Conservation (phyloP, 1,284 basidiomycete genomes). For the Malassezia caprae region DNA sequence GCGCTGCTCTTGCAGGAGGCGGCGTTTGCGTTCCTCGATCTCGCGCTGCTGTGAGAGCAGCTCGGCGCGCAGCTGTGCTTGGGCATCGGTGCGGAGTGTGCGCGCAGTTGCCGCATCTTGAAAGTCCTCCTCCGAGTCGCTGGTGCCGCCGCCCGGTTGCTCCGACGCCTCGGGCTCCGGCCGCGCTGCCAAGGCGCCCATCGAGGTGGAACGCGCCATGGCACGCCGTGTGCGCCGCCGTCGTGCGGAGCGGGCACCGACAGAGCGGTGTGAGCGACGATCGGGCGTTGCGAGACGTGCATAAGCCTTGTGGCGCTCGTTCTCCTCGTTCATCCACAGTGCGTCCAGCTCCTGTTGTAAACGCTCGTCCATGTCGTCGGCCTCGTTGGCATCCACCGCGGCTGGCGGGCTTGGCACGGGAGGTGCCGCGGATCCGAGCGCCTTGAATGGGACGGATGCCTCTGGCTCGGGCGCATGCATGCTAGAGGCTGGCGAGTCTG, state of each 20-base stretch:
- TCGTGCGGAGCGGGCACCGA: background rate
- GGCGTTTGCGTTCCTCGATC: constrained; percentile 5
- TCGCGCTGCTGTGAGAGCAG: constrained; percentile 6
- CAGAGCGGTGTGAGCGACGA: background rate
- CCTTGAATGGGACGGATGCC: background rate
- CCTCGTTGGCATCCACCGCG: background rate
- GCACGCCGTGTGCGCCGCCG: background rate
- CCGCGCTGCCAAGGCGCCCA: background rate
- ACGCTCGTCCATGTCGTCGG: background rate
- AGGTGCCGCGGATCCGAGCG: constrained; percentile 1
- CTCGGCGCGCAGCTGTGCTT: background rate
- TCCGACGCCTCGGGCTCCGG: no score
- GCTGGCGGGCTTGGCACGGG: background rate
- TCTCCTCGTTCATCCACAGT: constrained; percentile 9
- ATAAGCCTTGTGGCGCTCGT: constrained; percentile 10
- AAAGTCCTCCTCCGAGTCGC: background rate
- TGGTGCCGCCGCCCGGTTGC: no score
- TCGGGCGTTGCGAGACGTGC: background rate
- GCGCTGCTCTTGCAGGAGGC: constrained; percentile 17
- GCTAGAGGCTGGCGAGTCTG: background rate
- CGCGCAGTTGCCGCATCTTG: background rate
- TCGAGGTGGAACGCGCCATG: background rate
- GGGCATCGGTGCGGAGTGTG: background rate
- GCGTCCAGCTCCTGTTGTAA: constrained; percentile 2
- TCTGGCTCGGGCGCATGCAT: background rate